A percentile compares a stretch with the other conserved stretches of the same genome.
These are phyloP conservation scores for Antrodiella citrinella DNA, from an alignment of 768 basidiomycete genomes.

Conservation along the genomic window DNA sequence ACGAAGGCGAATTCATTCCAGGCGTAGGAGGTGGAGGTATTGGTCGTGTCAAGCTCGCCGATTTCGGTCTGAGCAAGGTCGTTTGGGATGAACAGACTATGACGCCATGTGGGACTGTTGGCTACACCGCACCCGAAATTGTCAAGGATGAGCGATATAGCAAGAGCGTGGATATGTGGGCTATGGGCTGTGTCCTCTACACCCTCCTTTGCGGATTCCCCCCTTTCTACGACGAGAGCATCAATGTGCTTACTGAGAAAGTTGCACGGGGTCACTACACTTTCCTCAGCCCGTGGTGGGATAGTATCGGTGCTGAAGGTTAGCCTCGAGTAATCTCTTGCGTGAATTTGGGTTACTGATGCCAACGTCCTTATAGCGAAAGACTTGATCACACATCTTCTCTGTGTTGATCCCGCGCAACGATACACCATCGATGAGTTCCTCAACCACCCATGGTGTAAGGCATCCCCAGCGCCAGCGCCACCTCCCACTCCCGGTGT, in stretches of 20 bases:
- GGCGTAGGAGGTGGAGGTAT: slow-evolving; percentile 96
- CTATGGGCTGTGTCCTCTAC: slow-evolving; percentile 97
- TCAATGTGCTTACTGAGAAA: slow-evolving; percentile 96
- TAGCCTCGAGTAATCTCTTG: slow-evolving; percentile 16
- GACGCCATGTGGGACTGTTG: slow-evolving; percentile 99
- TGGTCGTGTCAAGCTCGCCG: slow-evolving; percentile 96
- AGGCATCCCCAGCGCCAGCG: slow-evolving; percentile 51
- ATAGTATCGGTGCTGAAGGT: slow-evolving; percentile 84
- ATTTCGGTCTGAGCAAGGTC: slow-evolving; percentile 95
- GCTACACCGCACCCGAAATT: slow-evolving; percentile 98
- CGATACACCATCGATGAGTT: slow-evolving; percentile 99
- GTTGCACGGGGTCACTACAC: slow-evolving; percentile 97
- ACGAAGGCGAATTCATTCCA: slow-evolving; percentile 92
- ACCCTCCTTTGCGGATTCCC: slow-evolving; percentile 96
- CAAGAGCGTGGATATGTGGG: slow-evolving; percentile 99
- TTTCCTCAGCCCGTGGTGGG: slow-evolving; percentile 99
- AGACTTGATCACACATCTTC: slow-evolving; percentile 88
- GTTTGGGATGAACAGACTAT: slow-evolving; percentile 99
- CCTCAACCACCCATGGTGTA: slow-evolving; percentile 93
- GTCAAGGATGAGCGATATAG: slow-evolving; percentile 97
- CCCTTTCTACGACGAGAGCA: slow-evolving; percentile 98
- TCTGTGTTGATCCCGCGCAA: slow-evolving; percentile 92
- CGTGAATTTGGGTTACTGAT: slow-evolving; percentile 1
- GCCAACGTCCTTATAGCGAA: slow-evolving; percentile 49
- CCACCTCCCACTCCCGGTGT: slow-evolving; percentile 58